These are phyloP conservation scores for Telopea speciosissima DNA, from an alignment of 177 flowering plant genomes.

Conservation along the genomic window DNA sequence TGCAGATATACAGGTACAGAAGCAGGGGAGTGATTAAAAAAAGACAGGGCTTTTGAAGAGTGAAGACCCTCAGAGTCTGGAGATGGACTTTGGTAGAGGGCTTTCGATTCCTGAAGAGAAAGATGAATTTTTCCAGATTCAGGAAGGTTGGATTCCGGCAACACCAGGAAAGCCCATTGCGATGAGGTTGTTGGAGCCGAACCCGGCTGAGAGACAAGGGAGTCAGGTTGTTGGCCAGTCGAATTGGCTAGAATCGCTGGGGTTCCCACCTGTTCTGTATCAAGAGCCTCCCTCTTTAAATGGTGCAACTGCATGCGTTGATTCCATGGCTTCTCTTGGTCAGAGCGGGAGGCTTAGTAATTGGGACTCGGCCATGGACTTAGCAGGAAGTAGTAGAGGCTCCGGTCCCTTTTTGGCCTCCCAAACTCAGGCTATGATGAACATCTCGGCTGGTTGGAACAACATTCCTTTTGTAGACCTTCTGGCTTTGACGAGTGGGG, in stretches of 20 bases:
- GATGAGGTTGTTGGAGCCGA: constrained; percentile 8
- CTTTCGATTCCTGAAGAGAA: constrained; percentile 3
- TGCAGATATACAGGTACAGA: neutral
- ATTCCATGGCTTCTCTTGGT: neutral
- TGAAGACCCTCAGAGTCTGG: neutral
- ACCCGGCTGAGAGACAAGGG: constrained; percentile 10
- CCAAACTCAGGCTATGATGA: neutral
- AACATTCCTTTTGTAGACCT: constrained; percentile 17
- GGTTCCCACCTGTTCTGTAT: constrained; percentile 3
- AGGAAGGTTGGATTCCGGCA: constrained; percentile 24
- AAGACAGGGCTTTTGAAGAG: neutral
- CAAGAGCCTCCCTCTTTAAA: constrained; percentile 7
- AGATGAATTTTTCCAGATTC: constrained; percentile 5
- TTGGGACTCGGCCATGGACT: neutral
- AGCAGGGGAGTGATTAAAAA: neutral
- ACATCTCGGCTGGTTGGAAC: constrained; percentile 2
- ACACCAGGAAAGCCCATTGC: constrained; percentile 22
- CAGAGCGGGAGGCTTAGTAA: neutral
- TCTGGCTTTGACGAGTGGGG: constrained; percentile 23
- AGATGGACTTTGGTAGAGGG: neutral
- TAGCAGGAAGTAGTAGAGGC: neutral
- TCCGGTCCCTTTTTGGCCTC: neutral
- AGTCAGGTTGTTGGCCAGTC: constrained; percentile 6
- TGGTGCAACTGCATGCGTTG: neutral
- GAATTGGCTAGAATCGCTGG: constrained; percentile 20